A percentile compares a stretch with the other conserved stretches of the same genome.
These are phyloP conservation scores for Lasiosphaeria hispida DNA, from an alignment of 495 filamentous ascomycete species.

Conservation along the genomic window DNA sequence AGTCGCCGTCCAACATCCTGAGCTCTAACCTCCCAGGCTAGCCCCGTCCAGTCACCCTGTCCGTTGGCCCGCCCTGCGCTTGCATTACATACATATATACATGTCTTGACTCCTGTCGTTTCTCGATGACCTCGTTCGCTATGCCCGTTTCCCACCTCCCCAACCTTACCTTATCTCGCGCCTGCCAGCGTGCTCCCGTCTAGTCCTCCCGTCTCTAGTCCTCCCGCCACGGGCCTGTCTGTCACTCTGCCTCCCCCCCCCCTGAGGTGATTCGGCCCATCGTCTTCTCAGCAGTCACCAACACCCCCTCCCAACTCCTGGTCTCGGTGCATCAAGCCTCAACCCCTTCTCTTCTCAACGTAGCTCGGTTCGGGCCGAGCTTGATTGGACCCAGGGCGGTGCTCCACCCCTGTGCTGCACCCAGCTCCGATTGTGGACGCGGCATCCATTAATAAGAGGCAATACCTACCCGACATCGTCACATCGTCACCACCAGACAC, in stretches of 20 bases:
- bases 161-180: not conserved
- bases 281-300: slow-evolving; percentile 9
- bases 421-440: slow-evolving; percentile 14
- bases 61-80: not conserved
- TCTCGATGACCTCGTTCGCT: slow-evolving; percentile 12
- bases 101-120: not conserved
- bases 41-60: not conserved
- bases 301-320: slow-evolving; percentile 6
- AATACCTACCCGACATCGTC: slow-evolving; percentile 10
- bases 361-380: not conserved
- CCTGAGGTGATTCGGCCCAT: slow-evolving; percentile 13
- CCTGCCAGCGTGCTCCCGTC: not conserved
- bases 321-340: not conserved
- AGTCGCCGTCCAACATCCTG: not conserved
- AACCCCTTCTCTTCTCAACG: slow-evolving; percentile 7
- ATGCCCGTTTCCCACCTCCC: too few relatives aligned
- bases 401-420: slow-evolving; percentile 16
- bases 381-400: slow-evolving; percentile 17
- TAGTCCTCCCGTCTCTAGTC: too few relatives aligned
- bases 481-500: not conserved
- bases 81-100: slow-evolving; percentile 1
- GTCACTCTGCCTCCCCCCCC: not conserved
- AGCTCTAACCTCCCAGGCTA: too few relatives aligned
- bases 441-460: slow-evolving; percentile 14
- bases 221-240: not conserved